Conservation (phyloP, 2,329 filamentous ascomycete species). For the Fusarium musae region DNA sequence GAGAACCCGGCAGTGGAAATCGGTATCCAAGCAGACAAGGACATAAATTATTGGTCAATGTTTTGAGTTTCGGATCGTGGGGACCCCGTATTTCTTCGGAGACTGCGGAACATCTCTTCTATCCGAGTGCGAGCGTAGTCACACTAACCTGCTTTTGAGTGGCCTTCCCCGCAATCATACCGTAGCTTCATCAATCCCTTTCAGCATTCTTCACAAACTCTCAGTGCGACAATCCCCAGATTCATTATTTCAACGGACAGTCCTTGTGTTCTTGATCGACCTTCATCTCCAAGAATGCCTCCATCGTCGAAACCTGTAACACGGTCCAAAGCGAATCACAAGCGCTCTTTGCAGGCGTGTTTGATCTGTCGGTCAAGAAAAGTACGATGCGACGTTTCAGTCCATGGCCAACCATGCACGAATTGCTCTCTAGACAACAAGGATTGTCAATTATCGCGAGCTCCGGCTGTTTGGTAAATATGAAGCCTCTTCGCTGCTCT, state of each 20-base stretch:
- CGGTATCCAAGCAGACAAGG: neutral
- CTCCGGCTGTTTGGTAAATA: neutral
- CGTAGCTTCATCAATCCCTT: neutral
- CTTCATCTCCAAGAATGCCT: neutral
- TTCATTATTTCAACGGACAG: too few species aligned
- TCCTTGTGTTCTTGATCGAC: too few species aligned
- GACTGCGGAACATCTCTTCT: neutral
- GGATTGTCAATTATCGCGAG: neutral
- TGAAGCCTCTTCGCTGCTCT: neutral
- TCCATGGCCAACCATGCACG: neutral
- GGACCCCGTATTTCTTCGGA: neutral
- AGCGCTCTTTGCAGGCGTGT: neutral
- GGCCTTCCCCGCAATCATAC: neutral
- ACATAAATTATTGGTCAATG: neutral
- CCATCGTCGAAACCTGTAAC: fast-evolving
- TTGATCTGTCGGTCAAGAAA: neutral
- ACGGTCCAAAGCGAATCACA: neutral
- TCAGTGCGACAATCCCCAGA: too few species aligned
- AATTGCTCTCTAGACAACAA: neutral
- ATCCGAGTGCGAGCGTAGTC: neutral
- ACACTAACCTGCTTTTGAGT: fast-evolving
- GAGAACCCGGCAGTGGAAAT: neutral
- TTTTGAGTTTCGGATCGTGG: neutral
- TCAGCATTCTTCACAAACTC: neutral
- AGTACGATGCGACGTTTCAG: constrained; percentile 1